phyloP scores from a whole-genome alignment of 208 protist genomes.

The Balamuthia mandrillaris region DNA sequence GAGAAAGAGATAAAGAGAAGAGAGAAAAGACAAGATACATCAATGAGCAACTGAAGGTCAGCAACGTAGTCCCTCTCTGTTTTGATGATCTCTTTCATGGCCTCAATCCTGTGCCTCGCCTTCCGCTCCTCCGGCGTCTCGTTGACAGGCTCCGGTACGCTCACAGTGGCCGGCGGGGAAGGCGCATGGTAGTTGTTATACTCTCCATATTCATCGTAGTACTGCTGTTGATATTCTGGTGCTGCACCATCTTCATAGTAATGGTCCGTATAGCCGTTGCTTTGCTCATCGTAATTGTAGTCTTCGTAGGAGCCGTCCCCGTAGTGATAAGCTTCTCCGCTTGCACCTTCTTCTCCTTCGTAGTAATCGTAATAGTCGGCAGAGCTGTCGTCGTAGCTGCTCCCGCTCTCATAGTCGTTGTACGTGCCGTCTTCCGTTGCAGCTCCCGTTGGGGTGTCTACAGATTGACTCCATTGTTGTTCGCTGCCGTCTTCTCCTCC shows the following conservation, averaged over 20 bases:
- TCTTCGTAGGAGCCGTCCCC: too few species aligned
- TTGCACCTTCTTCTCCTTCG: too few species aligned
- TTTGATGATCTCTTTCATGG: background rate
- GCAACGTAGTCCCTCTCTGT: conserved; percentile 2
- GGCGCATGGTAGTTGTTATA: background rate
- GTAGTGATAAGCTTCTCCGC: too few species aligned
- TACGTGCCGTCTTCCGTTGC: too few species aligned
- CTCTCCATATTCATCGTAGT: conserved; percentile 15
- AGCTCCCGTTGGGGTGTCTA: too few species aligned
- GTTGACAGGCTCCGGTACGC: background rate
- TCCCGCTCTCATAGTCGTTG: too few species aligned
- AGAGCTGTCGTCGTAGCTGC: too few species aligned
- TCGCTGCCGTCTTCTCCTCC: too few species aligned
- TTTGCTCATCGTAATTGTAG: too few species aligned
- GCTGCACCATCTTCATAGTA: background rate
- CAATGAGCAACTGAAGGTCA: background rate
- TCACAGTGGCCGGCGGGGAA: background rate
- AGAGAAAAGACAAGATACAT: background rate
- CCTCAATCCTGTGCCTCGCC: background rate
- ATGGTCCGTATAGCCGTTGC: too few species aligned
- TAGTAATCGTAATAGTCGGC: too few species aligned
- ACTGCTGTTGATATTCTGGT: background rate
- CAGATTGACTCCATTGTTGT: too few species aligned
- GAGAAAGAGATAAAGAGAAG: background rate
- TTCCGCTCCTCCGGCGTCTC: conserved; percentile 21